Base-by-base conservation (phyloP, 805 yeast genomes). In the Kazachstania taianensis region DNA sequence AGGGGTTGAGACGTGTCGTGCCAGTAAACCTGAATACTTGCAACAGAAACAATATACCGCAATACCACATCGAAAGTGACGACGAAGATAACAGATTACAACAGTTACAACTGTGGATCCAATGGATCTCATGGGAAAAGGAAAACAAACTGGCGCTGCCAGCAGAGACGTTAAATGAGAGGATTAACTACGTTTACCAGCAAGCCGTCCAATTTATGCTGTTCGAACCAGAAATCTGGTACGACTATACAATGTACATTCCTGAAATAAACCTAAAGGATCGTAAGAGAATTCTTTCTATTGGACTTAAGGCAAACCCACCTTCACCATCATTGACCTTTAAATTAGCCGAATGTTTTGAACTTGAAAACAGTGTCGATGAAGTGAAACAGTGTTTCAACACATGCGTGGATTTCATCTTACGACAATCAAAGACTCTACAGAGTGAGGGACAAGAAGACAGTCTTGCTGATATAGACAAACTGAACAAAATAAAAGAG, bases 101-200 rank as follows among this genome's bases (percentile, higher is more conserved):
- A 7, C 67, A 82, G 52, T 47, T 78, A 15, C 55, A 56, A 2
- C 55, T 65, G 16, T 86, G 94, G 92, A 59, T 67, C 30, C 61
- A 66, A 12, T 84, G 96, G 95, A 69, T 86, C 23, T 67, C 67
- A 7, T 81, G 92, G 75, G 97, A 92, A 51, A 69, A 68, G 44
- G 62, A 65, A 30, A 87, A 92, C 55, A 79, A 77, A 30, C 55
- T 87, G 41, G 75, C 73, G 17, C 55, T 81, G 16, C 63, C 69
- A 5, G 73, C 70, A 18, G 73, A 67, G 8, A 49, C 58, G 5
- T 50, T 77, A 17, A 63, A 67, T 19, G 65, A 65, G 35, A 69
- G 97, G 50, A 65, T 86, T 10, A 70, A 69, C 24, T 82, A 76
- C 52, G 80, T 79, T n/a, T 84, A 73, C 55, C 71, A 71, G 45